These are phyloP conservation scores for Quercus variabilis DNA, from an alignment of 306 rosid genomes.

Conservation along the genomic window DNA sequence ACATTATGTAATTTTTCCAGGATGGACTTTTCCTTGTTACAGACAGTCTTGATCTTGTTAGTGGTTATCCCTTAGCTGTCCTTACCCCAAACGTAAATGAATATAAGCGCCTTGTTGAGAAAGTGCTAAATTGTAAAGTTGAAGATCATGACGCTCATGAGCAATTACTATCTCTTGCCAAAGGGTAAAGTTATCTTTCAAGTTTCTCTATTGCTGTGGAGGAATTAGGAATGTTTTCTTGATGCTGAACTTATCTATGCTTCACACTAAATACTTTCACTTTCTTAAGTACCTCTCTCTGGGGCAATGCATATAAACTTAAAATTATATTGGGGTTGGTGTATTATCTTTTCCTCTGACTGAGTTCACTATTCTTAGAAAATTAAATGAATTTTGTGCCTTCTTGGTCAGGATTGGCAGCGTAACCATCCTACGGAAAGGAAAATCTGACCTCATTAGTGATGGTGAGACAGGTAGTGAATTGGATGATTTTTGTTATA, in stretches of 20 bases:
- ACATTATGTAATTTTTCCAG: conserved; percentile 38
- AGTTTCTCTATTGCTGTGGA: background rate
- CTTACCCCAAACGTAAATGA: conserved; percentile 86
- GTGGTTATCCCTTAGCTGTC: conserved; percentile 75
- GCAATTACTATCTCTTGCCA: conserved; percentile 66
- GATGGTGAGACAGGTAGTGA: conserved; percentile 73
- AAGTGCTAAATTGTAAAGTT: conserved; percentile 58
- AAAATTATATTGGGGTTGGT: background rate
- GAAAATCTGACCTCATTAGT: conserved; percentile 73
- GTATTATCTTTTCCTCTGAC: background rate
- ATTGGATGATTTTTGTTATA: conserved; percentile 9
- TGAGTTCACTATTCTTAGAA: background rate
- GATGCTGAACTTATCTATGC: background rate
- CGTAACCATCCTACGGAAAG: conserved; percentile 76
- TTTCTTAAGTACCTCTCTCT: background rate
- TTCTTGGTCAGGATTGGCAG: conserved; percentile 75
- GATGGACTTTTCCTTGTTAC: conserved; percentile 91
- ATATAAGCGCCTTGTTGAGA: conserved; percentile 79
- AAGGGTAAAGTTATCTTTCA: conserved; percentile 40
- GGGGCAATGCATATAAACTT: background rate
- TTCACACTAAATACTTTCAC: background rate
- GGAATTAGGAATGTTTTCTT: background rate
- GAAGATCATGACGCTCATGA: conserved; percentile 42
- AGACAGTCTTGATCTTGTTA: conserved; percentile 65
- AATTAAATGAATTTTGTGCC: conserved; percentile 18